These are phyloP conservation scores for Puccinia novopanici DNA, from an alignment of 1,284 basidiomycete genomes.

Conservation along the genomic window DNA sequence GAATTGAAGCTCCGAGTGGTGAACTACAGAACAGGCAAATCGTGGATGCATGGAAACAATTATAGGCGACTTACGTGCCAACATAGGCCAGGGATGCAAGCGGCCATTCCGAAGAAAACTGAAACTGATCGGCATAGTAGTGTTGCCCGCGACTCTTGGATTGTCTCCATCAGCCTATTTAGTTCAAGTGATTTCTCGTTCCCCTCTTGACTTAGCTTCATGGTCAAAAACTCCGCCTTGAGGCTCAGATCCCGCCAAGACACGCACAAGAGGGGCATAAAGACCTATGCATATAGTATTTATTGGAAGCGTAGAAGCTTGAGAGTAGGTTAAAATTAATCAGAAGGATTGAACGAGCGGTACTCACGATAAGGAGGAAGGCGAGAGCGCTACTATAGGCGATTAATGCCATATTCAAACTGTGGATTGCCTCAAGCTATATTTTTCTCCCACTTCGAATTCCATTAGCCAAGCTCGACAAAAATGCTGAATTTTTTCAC, in stretches of 20 bases:
- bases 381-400: background rate
- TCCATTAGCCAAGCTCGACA: background rate
- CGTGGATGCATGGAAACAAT: background rate
- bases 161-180: slow-evolving; percentile 1
- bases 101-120: slow-evolving; percentile 8
- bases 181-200: slow-evolving; percentile 1
- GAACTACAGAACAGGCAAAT: background rate
- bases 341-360: background rate
- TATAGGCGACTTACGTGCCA: slow-evolving; percentile 14
- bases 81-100: background rate
- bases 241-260: slow-evolving; percentile 24
- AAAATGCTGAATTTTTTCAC: background rate
- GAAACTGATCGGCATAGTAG: slow-evolving; percentile 12
- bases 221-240: slow-evolving; percentile 11
- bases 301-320: background rate
- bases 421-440: slow-evolving; percentile 2
- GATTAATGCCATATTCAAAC: slow-evolving; percentile 10
- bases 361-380: slow-evolving; percentile 14
- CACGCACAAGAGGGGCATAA: slow-evolving; percentile 18
- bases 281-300: background rate
- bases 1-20: background rate
- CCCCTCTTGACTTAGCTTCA: background rate
- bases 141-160: slow-evolving; percentile 22
- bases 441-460: background rate
- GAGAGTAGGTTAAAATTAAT: background rate